These are phyloP conservation scores for Phytophthora pini DNA, from an alignment of 352 stramenopile genomes.

Conservation along the genomic window DNA sequence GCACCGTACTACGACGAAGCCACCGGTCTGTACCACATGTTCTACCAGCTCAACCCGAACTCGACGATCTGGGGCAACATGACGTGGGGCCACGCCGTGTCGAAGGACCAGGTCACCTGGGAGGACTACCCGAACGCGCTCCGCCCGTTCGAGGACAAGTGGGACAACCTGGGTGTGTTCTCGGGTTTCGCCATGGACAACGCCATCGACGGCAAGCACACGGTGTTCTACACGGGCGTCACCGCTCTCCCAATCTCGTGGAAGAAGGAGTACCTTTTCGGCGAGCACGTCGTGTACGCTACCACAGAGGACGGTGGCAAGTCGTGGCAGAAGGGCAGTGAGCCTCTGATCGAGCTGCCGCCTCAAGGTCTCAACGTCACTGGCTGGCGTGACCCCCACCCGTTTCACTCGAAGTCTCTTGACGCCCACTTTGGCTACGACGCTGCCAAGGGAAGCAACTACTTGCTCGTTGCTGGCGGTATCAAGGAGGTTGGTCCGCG, in stretches of 20 bases:
- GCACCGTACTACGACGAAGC: constrained; percentile 71
- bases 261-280: constrained; percentile 60
- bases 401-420: constrained; percentile 65
- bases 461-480: constrained; percentile 61
- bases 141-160: constrained; percentile 57
- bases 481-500: constrained; percentile 58
- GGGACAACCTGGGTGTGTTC: constrained; percentile 78
- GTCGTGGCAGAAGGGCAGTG: constrained; percentile 64
- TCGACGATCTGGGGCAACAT: constrained; percentile 72
- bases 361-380: constrained; percentile 61
- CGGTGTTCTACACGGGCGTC: constrained; percentile 72
- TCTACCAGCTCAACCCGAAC: constrained; percentile 81
- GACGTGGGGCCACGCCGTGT: constrained; percentile 82
- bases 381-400: constrained; percentile 67
- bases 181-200: constrained; percentile 70
- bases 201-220: constrained; percentile 67
- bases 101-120: constrained; percentile 77
- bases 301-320: constrained; percentile 63
- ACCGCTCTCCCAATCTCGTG: constrained; percentile 56
- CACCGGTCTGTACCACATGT: constrained; percentile 78
- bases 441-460: constrained; percentile 47
- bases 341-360: constrained; percentile 57
- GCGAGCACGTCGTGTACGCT: constrained; percentile 74
- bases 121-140: constrained; percentile 69
- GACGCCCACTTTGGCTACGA: constrained; percentile 46